Percentiles rank a stretch among this genome's conserved stretches.
Conservation (phyloP, 148 eudicot genomes). For the Chenopodium suecicum region DNA sequence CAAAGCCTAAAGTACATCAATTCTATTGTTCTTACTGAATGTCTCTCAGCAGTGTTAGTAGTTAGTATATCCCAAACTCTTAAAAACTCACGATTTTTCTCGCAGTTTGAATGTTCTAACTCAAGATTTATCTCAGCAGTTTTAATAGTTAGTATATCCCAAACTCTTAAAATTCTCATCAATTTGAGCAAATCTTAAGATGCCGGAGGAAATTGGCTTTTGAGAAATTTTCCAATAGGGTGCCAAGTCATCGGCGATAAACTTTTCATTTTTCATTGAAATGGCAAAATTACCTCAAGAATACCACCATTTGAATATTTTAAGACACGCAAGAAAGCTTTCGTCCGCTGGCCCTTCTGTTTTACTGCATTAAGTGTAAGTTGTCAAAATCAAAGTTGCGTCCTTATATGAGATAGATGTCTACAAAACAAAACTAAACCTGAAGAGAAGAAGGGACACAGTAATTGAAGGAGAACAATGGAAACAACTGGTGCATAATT, state of each 20-base stretch:
- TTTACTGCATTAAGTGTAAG: slow-evolving; percentile 49
- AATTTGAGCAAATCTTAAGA: not conserved
- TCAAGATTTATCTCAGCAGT: no score
- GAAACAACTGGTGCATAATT: not conserved
- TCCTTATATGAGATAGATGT: not conserved
- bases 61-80: not conserved
- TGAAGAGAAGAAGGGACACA: not conserved
- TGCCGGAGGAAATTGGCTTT: not conserved
- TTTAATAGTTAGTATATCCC: no score
- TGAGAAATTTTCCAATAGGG: not conserved
- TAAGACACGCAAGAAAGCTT: slow-evolving; percentile 85
- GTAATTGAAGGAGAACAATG: not conserved
- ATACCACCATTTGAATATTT: slow-evolving; percentile 92
- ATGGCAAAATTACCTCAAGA: slow-evolving; percentile 60
- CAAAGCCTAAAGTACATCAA: not conserved
- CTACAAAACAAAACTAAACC: not conserved
- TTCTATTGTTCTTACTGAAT: not conserved
- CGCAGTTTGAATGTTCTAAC: not conserved
- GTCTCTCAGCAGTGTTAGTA: not conserved
- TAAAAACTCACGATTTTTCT: not conserved
- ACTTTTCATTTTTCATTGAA: not conserved
- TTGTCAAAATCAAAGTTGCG: slow-evolving; percentile 5
- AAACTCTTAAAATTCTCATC: not conserved
- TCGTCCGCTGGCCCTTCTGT: slow-evolving; percentile 60
- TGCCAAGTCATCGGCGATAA: not conserved